phyloP scores from a whole-genome alignment of 2,329 filamentous ascomycete genomes.

The Alternaria burnsii region DNA sequence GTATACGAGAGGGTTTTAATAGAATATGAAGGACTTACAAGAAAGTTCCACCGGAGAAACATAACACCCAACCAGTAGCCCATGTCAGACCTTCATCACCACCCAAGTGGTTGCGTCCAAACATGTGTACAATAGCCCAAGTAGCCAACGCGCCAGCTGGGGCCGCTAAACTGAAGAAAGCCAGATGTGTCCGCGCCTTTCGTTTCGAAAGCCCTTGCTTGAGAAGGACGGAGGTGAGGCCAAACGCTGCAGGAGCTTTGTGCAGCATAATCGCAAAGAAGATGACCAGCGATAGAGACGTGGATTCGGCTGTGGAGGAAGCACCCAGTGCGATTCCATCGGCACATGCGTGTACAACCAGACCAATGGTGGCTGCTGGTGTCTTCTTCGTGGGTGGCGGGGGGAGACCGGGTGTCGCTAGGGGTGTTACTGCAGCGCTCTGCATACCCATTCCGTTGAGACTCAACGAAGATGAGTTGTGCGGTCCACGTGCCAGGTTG shows the following conservation, averaged over 20 bases:
- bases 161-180: constrained; percentile 91
- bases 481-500: constrained; percentile 69
- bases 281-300: constrained; percentile 81
- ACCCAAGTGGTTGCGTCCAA: constrained; percentile 69
- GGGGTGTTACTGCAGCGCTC: constrained; percentile 35
- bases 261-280: constrained; percentile 98
- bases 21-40: constrained; percentile 68
- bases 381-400: constrained; percentile 38
- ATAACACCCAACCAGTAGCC: constrained; percentile 89
- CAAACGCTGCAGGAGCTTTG: constrained; percentile 95
- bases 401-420: constrained; percentile 49
- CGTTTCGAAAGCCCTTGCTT: constrained; percentile 92
- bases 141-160: constrained; percentile 85
- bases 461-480: constrained; percentile 50
- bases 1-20: not conserved
- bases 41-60: constrained; percentile 98
- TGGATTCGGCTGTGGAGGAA: constrained; percentile 70
- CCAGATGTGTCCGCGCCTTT: constrained; percentile 80
- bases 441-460: constrained; percentile 42
- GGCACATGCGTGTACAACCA: constrained; percentile 95
- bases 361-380: constrained; percentile 74
- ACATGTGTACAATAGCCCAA: constrained; percentile 78
- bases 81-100: constrained; percentile 74
- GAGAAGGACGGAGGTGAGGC: constrained; percentile 85
- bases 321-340: constrained; percentile 97